Percentiles rank a stretch among this genome's conserved stretches.
Evolutionary conservation across 306 rosid species (phyloP).

Genomic region (Vicia faba): DNA sequence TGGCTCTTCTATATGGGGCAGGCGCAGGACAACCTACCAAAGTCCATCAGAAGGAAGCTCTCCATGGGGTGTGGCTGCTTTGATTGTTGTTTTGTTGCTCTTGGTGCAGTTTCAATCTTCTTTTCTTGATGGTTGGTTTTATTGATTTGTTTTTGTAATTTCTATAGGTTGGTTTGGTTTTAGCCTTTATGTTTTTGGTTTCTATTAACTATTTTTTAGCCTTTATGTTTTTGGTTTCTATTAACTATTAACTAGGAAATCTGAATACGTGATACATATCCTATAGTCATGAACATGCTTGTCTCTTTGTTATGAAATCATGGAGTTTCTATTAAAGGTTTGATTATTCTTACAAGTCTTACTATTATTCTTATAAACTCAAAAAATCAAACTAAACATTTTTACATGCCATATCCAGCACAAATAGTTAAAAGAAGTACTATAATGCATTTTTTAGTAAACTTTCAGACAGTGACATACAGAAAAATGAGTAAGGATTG

Average conservation of each 20-base stretch:
- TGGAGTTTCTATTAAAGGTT: neutral
- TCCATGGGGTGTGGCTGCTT: constrained; percentile 95
- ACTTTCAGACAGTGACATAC: constrained; percentile 1
- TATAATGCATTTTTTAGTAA: neutral
- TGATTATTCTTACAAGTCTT: neutral
- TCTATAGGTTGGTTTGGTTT: constrained; percentile 19
- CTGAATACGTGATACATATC: no score
- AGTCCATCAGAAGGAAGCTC: constrained; percentile 75
- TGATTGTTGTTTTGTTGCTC: constrained; percentile 68
- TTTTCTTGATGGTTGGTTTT: constrained; percentile 71
- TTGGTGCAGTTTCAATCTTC: constrained; percentile 66
- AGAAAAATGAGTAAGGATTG: neutral
- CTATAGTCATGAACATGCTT: neutral
- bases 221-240: constrained; percentile 5
- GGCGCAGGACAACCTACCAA: constrained; percentile 53
- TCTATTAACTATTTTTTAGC: neutral
- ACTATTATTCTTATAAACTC: neutral
- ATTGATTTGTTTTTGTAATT: constrained; percentile 32
- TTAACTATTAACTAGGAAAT: neutral
- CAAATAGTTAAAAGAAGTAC: neutral
- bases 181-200: neutral
- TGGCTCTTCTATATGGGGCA: constrained; percentile 45
- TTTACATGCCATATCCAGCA: neutral
- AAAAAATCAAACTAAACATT: neutral
- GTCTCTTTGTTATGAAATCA: neutral